Conservation (phyloP, 441 rosid genomes). For the Melastoma candidum region DNA sequence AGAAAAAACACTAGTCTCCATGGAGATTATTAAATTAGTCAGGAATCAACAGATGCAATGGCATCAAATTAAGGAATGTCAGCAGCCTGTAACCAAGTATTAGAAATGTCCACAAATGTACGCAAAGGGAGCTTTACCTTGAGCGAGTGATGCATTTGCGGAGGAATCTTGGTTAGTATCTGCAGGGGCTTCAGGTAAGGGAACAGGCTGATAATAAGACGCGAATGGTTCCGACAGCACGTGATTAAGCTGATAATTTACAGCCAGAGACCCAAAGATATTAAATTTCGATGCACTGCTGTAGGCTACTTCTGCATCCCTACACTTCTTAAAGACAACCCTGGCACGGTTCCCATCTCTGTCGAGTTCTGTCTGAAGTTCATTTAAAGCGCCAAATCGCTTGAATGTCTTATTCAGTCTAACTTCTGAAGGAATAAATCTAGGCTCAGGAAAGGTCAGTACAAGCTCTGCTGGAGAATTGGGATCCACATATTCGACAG, state of each 20-base stretch:
- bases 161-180: slow-evolving; percentile 37
- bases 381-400: slow-evolving; percentile 76
- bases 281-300: slow-evolving; percentile 72
- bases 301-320: slow-evolving; percentile 80
- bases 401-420: slow-evolving; percentile 75
- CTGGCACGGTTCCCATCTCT: slow-evolving; percentile 67
- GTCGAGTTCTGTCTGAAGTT: slow-evolving; percentile 76
- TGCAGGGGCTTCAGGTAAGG: slow-evolving; percentile 19
- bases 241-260: slow-evolving; percentile 73
- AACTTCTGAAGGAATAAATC: slow-evolving; percentile 73
- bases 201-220: slow-evolving; percentile 12
- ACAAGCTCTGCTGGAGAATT: slow-evolving; percentile 80
- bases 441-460: slow-evolving; percentile 59
- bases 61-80: too few species aligned
- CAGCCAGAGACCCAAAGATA: slow-evolving; percentile 60
- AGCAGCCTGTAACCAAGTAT: too few species aligned
- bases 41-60: too few species aligned
- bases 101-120: too few species aligned
- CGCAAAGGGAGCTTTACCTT: slow-evolving; percentile 24
- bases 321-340: slow-evolving; percentile 66
- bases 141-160: slow-evolving; percentile 16
- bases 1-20: too few species aligned
- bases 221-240: slow-evolving; percentile 59
- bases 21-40: too few species aligned
- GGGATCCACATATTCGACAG: slow-evolving; percentile 39